Conservation (phyloP, 768 basidiomycete genomes). For the Tulasnella sp. region DNA sequence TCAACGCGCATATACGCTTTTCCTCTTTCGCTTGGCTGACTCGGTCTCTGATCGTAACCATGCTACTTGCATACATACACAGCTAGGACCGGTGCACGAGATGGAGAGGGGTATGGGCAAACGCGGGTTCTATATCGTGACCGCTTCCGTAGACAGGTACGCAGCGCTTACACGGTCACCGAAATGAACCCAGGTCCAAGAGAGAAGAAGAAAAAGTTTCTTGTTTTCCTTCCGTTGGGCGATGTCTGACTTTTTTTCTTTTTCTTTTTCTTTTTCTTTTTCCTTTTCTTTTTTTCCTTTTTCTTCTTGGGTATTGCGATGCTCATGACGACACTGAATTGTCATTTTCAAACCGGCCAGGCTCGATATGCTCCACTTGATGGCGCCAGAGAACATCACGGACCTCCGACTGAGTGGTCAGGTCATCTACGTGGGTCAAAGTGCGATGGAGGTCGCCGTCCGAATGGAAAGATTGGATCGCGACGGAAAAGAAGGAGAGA, state of each 20-base stretch:
- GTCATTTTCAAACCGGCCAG: no score
- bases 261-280: no score
- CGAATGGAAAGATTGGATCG: conserved; percentile 59
- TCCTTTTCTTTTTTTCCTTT: no score
- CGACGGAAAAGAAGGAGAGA: conserved; percentile 38
- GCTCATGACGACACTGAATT: no score
- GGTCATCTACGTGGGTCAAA: conserved; percentile 64
- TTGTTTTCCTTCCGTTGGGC: no score
- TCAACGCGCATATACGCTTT: no score
- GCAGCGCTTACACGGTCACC: conserved; percentile 4
- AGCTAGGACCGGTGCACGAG: conserved; percentile 2
- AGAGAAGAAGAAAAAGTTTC: no score
- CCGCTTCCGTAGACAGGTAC: conserved; percentile 69
- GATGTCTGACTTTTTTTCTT: neutral
- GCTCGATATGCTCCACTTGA: conserved; percentile 52
- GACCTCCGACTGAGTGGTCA: conserved; percentile 70
- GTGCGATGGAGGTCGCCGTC: conserved; percentile 78
- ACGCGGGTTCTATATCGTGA: conserved; percentile 70
- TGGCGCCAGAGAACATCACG: conserved; percentile 33
- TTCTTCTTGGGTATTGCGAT: no score
- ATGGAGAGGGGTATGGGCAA: conserved; percentile 31
- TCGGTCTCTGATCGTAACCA: neutral
- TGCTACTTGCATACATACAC: neutral
- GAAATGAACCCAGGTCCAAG: no score
- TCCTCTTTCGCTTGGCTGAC: no score